phyloP scores from a whole-genome alignment of 306 rosid species.

The Pyrus betulifolia region DNA sequence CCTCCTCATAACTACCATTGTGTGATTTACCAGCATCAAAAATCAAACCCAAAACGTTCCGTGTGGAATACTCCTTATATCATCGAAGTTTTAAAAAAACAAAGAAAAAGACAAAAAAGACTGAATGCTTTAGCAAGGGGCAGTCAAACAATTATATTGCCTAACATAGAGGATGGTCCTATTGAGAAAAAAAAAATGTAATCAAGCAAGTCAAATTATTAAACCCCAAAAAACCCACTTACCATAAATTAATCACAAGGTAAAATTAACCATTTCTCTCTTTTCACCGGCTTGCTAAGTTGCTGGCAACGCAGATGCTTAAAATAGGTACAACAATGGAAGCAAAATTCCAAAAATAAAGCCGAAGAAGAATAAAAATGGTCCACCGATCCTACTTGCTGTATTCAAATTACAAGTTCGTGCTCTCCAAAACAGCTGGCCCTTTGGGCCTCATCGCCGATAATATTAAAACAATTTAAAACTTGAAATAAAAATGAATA shows the following conservation, averaged over 20 bases:
- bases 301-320: neutral
- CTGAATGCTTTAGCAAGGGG: constrained; percentile 3
- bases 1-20: rapidly evolving
- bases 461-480: neutral
- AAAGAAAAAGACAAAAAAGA: neutral
- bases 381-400: constrained; percentile 36
- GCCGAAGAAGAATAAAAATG: constrained; percentile 20
- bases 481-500: neutral
- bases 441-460: constrained; percentile 18
- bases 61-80: neutral
- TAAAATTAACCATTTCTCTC: neutral
- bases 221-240: neutral
- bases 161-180: constrained; percentile 1
- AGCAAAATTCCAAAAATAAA: constrained; percentile 19
- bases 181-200: neutral
- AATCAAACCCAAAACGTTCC: no score
- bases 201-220: neutral
- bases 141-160: constrained; percentile 5
- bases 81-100: neutral
- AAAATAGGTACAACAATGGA: neutral
- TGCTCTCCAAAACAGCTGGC: constrained; percentile 42
- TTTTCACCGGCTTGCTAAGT: neutral
- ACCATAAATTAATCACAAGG: neutral
- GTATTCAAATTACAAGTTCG: constrained; percentile 27
- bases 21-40: no score